Evolutionary conservation across 1,284 basidiomycete genomes (phyloP).

Genomic region (Ganoderma sp.): DNA sequence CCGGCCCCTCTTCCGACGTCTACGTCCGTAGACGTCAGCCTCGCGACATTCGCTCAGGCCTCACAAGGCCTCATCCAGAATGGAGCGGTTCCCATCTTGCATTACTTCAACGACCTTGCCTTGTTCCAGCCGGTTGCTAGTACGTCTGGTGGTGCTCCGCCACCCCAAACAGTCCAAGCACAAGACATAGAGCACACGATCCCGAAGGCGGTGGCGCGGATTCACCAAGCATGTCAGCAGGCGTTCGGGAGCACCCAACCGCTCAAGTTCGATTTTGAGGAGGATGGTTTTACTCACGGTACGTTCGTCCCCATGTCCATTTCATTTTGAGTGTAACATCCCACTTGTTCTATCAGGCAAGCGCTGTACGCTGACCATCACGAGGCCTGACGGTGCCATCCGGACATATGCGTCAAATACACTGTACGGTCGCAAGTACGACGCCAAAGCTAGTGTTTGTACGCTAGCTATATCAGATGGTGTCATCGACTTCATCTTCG

Average conservation of each 20-base stretch:
- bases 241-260: conserved; percentile 46
- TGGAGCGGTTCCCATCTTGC: not conserved
- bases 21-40: not conserved
- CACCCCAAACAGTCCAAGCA: not conserved
- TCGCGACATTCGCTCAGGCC: conserved; percentile 1
- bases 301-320: conserved; percentile 16
- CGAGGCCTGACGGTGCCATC: conserved; percentile 53
- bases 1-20: not conserved
- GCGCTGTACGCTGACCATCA: conserved; percentile 63
- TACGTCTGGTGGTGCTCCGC: not conserved
- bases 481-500: conserved; percentile 61
- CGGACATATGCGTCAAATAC: conserved; percentile 58
- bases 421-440: conserved; percentile 47
- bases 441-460: conserved; percentile 56
- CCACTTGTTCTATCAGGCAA: conserved; percentile 46
- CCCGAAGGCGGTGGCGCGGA: conserved; percentile 28
- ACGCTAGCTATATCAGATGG: conserved; percentile 61
- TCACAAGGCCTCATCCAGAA: not conserved
- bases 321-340: not conserved
- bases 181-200: conserved; percentile 9
- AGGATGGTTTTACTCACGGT: conserved; percentile 45
- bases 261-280: conserved; percentile 53
- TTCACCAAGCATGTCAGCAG: conserved; percentile 53
- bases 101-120: conserved; percentile 9
- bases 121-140: not conserved